Base-by-base conservation (phyloP, 2,329 filamentous ascomycete species). In the Venturia oleaginea region DNA sequence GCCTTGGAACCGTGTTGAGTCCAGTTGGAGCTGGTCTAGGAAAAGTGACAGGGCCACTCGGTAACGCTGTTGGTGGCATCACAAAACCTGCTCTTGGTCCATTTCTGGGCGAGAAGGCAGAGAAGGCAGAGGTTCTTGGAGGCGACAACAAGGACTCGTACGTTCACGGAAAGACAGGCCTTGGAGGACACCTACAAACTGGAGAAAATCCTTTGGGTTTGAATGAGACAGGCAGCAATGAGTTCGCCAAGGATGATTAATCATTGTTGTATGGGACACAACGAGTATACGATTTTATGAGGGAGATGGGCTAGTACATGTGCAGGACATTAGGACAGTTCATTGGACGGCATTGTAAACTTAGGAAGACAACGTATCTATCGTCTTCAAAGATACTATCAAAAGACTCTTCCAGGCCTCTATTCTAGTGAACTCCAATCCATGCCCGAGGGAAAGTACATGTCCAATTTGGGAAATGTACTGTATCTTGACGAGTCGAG, bases 71-170 rank as follows among this genome's bases (percentile, higher is more conserved):
- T 2, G 76, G 76, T 66, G 73, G 73, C 64, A 67, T 70, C 27
- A 76, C 75, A 8, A 72, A 72, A 8, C 70, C 72, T 3, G 73
- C 71, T 1, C 69, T 76, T 8, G 74, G 72, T 1, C 75, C 75
- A 0, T 51, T 76, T 17, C 40, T 73, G 38, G 75, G 75, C 59
- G 67, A 69, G 22, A 68, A 76, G 32, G 68, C 74, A 5, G 75
- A 77, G 68, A 68, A 69, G 30, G 70, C 68, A 17, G 75, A 77
- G 67, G 40, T 75, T 24, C 38, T 77, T 22, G 75, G 75, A 51
- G 75, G 75, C 1, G 69, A 75, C 48, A 77, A 77, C 68, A 74
- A 73, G 59, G 75, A 77, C 67, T 72, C 69, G 54, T 76, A 76
- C 65, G 69, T 68, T 64, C 68, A 67, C 34, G 72, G 70, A 64